phyloP scores from a whole-genome alignment of 1,284 basidiomycete genomes.

The Porogramme epimiltina region DNA sequence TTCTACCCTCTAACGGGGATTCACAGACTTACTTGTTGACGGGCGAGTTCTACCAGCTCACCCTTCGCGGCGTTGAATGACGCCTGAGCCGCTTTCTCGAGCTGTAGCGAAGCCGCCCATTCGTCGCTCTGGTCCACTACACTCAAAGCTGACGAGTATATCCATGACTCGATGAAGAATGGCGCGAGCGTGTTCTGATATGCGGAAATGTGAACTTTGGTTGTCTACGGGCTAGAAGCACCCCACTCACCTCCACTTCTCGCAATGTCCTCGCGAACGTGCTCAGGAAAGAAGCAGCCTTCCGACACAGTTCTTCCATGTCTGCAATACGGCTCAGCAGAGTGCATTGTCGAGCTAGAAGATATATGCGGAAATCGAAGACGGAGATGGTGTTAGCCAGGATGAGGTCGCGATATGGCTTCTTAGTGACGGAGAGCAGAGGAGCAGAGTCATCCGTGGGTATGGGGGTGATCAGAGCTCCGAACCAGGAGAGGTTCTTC shows the following conservation, averaged over 20 bases:
- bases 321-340: slow-evolving; percentile 76
- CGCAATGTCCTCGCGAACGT: slow-evolving; percentile 80
- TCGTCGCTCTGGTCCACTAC: slow-evolving; percentile 83
- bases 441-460: slow-evolving; percentile 81
- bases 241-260: slow-evolving; percentile 70
- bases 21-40: slow-evolving; percentile 62
- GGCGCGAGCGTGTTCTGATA: slow-evolving; percentile 67
- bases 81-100: slow-evolving; percentile 46
- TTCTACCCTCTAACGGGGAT: background rate
- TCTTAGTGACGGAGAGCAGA: slow-evolving; percentile 78
- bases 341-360: slow-evolving; percentile 85
- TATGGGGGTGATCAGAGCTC: slow-evolving; percentile 73
- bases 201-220: too few relatives aligned
- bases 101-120: slow-evolving; percentile 58
- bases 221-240: too few relatives aligned
- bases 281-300: slow-evolving; percentile 73
- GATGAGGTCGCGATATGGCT: slow-evolving; percentile 89
- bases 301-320: slow-evolving; percentile 68
- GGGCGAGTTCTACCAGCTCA: slow-evolving; percentile 81
- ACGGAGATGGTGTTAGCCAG: slow-evolving; percentile 90
- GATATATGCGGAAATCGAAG: slow-evolving; percentile 92
- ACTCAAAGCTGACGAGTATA: slow-evolving; percentile 88
- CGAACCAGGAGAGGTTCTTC: slow-evolving; percentile 89
- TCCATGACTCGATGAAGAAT: slow-evolving; percentile 93
- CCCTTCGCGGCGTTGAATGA: slow-evolving; percentile 74